Evolutionary conservation across 1,284 basidiomycete genomes (phyloP).

Genomic region (Rhodotorula sp.): DNA sequence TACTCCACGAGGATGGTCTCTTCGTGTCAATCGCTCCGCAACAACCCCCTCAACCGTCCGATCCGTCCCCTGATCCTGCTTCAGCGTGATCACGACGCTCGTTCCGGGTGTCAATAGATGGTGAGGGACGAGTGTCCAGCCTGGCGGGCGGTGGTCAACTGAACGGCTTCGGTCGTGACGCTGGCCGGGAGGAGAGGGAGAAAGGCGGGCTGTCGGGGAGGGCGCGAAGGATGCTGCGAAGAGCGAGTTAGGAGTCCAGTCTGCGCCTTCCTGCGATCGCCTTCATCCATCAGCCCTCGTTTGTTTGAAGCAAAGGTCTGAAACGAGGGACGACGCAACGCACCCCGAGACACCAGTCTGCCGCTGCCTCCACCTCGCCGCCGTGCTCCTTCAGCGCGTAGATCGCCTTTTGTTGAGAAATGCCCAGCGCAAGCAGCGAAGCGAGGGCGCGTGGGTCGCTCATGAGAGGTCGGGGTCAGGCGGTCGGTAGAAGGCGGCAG

Average conservation of each 20-base stretch:
- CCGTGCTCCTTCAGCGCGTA: constrained; percentile 27
- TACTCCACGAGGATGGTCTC: constrained; percentile 43
- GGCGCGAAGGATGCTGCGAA: constrained; percentile 5
- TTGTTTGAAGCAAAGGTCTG: background rate
- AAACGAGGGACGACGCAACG: background rate
- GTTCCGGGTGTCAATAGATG: constrained; percentile 18
- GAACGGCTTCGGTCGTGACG: background rate
- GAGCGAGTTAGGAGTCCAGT: constrained; percentile 32
- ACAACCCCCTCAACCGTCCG: constrained; percentile 37
- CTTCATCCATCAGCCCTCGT: too few species aligned
- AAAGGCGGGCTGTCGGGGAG: background rate
- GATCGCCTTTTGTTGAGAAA: constrained; percentile 14
- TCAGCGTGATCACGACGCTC: constrained; percentile 37
- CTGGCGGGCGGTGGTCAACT: constrained; percentile 5
- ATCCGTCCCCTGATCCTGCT: constrained; percentile 40
- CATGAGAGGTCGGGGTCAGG: too few species aligned
- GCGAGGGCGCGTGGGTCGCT: background rate
- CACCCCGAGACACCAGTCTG: constrained; percentile 34
- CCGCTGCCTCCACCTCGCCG: constrained; percentile 28
- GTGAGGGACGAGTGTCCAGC: constrained; percentile 12
- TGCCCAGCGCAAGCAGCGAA: constrained; percentile 14
- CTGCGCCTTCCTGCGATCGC: constrained; percentile 22
- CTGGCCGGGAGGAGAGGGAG: background rate
- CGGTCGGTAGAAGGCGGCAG: too few species aligned
- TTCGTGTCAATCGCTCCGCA: constrained; percentile 34